Evolutionary conservation across 2,329 filamentous ascomycete species (phyloP), one percentile per base, ranked within the genome.

Genomic region (Harringtonia aguacate): DNA sequence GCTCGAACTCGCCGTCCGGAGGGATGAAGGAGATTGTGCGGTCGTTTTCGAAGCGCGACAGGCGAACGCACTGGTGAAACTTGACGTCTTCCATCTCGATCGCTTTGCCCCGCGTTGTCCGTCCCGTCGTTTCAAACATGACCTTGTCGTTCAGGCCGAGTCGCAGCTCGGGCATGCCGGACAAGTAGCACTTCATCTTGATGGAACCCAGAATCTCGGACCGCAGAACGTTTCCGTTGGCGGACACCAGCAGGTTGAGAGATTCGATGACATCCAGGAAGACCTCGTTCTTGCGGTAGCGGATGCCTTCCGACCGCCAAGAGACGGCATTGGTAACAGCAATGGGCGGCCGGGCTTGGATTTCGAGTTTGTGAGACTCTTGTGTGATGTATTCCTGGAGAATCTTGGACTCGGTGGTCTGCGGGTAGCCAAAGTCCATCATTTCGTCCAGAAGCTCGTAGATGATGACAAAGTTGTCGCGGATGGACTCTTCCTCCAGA

Each of bases 81-180:
- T 98, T 98, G 65, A 98, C 92, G 56, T 98, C 92, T 59, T 98
- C 92, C 92, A 98, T 98, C 68, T 98, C 92, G 51, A 98, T 92
- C 10, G 92, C 86, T 67, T 98, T 98, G 48, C 92, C 92, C 57
- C 92, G 73, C 34, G 90, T 97, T 15, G 90, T 87, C 49, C 92
- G 77, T 24, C 92, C 92, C 0, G 92, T 98, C 4, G 88, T 94
- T 68, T 98, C 92, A 59, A 98, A 98, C 92, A 98, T 98, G 63
- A 87, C 92, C 68, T 98, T 98, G 71, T 98, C 92, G 69, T 98
- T 98, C 59, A 98, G 68, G 5, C 92, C 92, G 41, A 98, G 67
- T 24, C 92, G 83, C 57, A 98, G 67, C 67, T 98, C 92, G 12
- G 92, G 92, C 92, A 98, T 98, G 46, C 92, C 92, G 38, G 87